Percentiles rank a stretch among this genome's conserved stretches.
These are phyloP conservation scores for Sapria himalayana DNA, from an alignment of 345 rosid species.

Conservation along the genomic window DNA sequence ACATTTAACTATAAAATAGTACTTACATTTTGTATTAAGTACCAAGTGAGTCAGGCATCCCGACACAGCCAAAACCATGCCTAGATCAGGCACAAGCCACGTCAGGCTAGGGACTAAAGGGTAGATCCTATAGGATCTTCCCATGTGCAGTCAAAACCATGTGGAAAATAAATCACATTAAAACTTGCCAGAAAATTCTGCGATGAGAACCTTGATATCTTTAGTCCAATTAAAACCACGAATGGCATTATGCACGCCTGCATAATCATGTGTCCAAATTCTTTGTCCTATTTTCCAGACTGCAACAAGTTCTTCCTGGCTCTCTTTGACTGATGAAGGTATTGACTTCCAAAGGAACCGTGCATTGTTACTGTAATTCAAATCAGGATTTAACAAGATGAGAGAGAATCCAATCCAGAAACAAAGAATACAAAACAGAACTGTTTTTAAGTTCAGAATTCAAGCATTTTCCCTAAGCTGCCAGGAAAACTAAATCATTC, in stretches of 20 bases:
- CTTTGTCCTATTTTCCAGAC: constrained; percentile 69
- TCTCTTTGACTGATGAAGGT: constrained; percentile 43
- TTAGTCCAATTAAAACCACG: constrained; percentile 59
- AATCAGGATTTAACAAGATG: neutral
- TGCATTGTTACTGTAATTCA: constrained; percentile 41
- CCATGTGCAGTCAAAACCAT: too few species aligned
- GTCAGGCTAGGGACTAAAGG: too few species aligned
- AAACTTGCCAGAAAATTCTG: constrained; percentile 44
- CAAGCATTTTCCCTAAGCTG: neutral
- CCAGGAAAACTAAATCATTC: neutral
- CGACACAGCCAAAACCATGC: too few species aligned
- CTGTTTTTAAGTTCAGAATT: neutral
- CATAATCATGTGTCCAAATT: constrained; percentile 63
- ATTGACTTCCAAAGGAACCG: constrained; percentile 75
- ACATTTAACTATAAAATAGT: too few species aligned
- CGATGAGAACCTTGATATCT: constrained; percentile 35
- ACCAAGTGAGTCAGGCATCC: too few species aligned
- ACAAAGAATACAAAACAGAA: too few species aligned
- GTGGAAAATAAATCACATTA: too few species aligned
- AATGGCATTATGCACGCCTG: constrained; percentile 56
- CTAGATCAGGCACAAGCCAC: too few species aligned
- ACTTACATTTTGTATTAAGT: too few species aligned
- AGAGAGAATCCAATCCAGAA: too few species aligned
- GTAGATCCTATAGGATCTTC: too few species aligned
- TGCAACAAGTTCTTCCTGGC: constrained; percentile 46